Percentiles rank a stretch among this genome's conserved stretches.
These are phyloP conservation scores for Fraxinus americana DNA, from an alignment of 257 asterid species.

Conservation along the genomic window DNA sequence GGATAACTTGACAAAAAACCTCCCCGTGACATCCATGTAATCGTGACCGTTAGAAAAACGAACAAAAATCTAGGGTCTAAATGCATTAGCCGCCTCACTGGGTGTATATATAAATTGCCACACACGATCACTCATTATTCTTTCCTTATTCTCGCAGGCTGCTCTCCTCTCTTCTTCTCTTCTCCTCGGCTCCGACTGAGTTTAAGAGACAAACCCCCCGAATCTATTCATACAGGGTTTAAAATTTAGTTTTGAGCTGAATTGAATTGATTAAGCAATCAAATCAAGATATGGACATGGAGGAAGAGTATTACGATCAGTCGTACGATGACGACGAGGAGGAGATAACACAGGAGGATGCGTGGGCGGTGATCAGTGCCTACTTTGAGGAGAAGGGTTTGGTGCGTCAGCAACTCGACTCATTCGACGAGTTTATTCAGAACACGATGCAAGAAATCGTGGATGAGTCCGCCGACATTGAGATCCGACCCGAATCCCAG, in stretches of 20 bases:
- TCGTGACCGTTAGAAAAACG: background rate
- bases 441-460: constrained; percentile 99
- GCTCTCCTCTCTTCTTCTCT: background rate
- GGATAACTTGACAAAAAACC: background rate
- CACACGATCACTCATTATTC: background rate
- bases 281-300: constrained; percentile 53
- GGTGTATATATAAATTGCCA: background rate
- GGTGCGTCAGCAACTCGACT: constrained; percentile 93
- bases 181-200: background rate
- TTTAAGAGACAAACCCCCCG: background rate
- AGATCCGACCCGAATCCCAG: constrained; percentile 97
- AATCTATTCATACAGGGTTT: background rate
- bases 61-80: background rate
- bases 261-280: background rate
- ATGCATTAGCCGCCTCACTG: background rate
- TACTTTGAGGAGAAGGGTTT: constrained; percentile 94
- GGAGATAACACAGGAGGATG: constrained; percentile 95
- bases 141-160: background rate
- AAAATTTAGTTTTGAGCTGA: background rate
- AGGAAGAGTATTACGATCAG: constrained; percentile 55
- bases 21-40: background rate
- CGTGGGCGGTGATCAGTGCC: constrained; percentile 98
- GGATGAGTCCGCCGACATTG: constrained; percentile 89
- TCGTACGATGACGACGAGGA: constrained; percentile 57
- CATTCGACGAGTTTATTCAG: constrained; percentile 95